Percentiles rank a stretch among this genome's conserved stretches.
Conservation (phyloP, 805 yeast genomes). For the Cephaloascus albidus region DNA sequence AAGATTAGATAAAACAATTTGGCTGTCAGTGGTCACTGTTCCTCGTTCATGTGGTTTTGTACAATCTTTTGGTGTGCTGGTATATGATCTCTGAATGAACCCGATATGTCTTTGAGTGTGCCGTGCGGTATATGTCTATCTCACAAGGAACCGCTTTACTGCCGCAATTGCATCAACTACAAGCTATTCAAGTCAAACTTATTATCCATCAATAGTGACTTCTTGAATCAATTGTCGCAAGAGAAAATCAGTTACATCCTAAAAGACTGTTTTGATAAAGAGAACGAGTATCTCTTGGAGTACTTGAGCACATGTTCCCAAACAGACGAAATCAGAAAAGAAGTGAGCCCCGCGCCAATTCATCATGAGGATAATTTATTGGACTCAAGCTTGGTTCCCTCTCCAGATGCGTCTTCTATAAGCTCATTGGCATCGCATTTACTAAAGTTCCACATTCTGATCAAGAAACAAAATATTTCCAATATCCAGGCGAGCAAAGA, state of each 20-base stretch:
- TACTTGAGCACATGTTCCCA: neutral
- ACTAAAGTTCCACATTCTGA: slow-evolving; percentile 9
- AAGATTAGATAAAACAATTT: no score
- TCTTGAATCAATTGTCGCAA: slow-evolving; percentile 7
- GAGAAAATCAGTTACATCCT: slow-evolving; percentile 12
- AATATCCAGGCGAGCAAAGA: slow-evolving; percentile 2
- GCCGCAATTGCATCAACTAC: slow-evolving; percentile 12
- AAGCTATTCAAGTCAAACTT: slow-evolving; percentile 12
- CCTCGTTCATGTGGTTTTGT: no score
- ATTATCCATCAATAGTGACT: slow-evolving; percentile 9
- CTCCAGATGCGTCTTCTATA: slow-evolving; percentile 9
- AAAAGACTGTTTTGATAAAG: slow-evolving; percentile 12
- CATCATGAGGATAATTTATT: neutral
- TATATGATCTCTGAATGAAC: no score
- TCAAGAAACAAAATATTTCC: slow-evolving; percentile 5
- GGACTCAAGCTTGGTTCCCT: slow-evolving; percentile 6
- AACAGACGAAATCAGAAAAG: neutral
- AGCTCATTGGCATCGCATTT: slow-evolving; percentile 19
- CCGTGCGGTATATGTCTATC: neutral
- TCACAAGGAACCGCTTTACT: neutral
- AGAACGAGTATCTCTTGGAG: slow-evolving; percentile 6
- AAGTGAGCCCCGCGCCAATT: slow-evolving; percentile 3
- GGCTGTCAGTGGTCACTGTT: no score
- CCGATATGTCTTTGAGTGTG: neutral
- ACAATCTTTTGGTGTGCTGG: no score